Conservation (phyloP, 2,329 filamentous ascomycete species). For the Cladosporium sp. region DNA sequence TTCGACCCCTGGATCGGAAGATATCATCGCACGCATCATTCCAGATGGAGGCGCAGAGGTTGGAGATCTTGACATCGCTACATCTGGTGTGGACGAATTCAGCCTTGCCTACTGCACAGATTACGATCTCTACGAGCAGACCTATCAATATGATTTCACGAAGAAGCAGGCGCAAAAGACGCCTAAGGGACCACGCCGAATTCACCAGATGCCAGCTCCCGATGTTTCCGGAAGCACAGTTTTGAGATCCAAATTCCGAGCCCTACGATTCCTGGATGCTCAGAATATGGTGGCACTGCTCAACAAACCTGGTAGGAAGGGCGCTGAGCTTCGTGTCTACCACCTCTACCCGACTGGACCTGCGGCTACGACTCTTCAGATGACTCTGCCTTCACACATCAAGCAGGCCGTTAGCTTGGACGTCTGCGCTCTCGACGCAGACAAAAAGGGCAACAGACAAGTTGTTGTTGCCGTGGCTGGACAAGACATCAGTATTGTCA, state of each 20-base stretch:
- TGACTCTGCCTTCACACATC: slow-evolving; percentile 65
- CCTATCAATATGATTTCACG: slow-evolving; percentile 54
- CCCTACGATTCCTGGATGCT: slow-evolving; percentile 56
- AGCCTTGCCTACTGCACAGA: slow-evolving; percentile 78
- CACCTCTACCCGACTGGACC: slow-evolving; percentile 61
- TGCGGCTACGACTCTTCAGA: slow-evolving; percentile 51
- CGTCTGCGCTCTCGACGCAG: slow-evolving; percentile 65
- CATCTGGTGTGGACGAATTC: slow-evolving; percentile 63
- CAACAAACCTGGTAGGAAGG: slow-evolving; percentile 56
- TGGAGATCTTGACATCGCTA: slow-evolving; percentile 69
- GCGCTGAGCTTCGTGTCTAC: slow-evolving; percentile 57
- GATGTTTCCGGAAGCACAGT: slow-evolving; percentile 25
- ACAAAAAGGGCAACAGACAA: slow-evolving; percentile 66
- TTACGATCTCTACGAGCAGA: slow-evolving; percentile 69
- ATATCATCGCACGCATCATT: slow-evolving; percentile 56
- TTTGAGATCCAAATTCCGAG: slow-evolving; percentile 53
- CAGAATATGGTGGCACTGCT: slow-evolving; percentile 55
- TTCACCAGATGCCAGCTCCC: slow-evolving; percentile 44
- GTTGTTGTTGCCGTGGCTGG: slow-evolving; percentile 78
- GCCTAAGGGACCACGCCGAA: slow-evolving; percentile 45
- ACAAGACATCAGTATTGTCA: slow-evolving; percentile 73
- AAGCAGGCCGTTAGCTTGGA: slow-evolving; percentile 77
- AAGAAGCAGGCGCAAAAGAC: slow-evolving; percentile 40
- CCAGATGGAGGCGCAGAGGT: slow-evolving; percentile 57
- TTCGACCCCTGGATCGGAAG: slow-evolving; percentile 50